Conservation (phyloP, 2,329 filamentous ascomycete genomes). For the Ophiosphaerella narmari region DNA sequence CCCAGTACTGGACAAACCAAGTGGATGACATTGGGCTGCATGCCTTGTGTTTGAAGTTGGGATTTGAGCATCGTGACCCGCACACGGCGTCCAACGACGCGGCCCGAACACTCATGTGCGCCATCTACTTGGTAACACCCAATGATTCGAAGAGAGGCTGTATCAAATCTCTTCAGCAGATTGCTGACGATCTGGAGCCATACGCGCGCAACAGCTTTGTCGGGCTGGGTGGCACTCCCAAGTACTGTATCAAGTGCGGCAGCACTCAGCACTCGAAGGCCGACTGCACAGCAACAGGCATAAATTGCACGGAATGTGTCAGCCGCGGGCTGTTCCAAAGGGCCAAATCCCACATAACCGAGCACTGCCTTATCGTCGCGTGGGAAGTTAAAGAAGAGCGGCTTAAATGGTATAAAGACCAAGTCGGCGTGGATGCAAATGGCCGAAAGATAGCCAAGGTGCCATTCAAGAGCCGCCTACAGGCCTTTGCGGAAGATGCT, state of each 20-base stretch:
- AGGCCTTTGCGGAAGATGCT: background rate
- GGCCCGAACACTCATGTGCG: conserved; percentile 28
- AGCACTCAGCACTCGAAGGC: conserved; percentile 2
- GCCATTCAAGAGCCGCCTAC: background rate
- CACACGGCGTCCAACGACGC: conserved; percentile 31
- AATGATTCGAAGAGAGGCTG: background rate
- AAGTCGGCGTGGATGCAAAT: background rate
- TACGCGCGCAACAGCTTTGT: conserved; percentile 6
- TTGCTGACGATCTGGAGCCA: conserved; percentile 8
- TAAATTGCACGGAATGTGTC: conserved; percentile 11
- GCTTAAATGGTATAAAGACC: conserved; percentile 2
- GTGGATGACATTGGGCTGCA: conserved; percentile 15
- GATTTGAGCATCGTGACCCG: conserved; percentile 20
- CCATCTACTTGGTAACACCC: conserved; percentile 19
- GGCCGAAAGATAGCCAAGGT: background rate
- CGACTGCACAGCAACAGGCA: conserved; percentile 2
- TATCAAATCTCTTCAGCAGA: conserved; percentile 1
- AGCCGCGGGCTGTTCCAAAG: background rate
- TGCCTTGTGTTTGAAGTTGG: conserved; percentile 7
- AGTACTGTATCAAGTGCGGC: conserved; percentile 18
- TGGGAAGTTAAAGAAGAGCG: background rate
- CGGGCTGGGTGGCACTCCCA: background rate
- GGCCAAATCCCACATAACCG: conserved; percentile 5
- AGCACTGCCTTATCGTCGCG: conserved; percentile 3
- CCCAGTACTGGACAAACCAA: background rate